These are phyloP conservation scores for Penicillium flavigenum DNA, from an alignment of 495 filamentous ascomycete genomes.

Conservation along the genomic window DNA sequence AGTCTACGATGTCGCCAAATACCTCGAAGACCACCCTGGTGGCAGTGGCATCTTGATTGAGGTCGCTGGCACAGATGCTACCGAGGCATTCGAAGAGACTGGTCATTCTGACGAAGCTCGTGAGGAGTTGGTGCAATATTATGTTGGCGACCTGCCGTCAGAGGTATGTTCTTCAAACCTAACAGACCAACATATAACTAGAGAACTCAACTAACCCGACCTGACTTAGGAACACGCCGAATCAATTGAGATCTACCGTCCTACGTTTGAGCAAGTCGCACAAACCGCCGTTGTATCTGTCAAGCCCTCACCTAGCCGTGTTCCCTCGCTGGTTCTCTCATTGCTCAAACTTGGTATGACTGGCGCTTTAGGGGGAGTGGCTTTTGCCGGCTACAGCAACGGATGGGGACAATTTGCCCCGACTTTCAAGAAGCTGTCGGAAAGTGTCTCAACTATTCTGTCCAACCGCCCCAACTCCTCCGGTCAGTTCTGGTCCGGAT, in stretches of 20 bases:
- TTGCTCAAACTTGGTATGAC: conserved; percentile 16
- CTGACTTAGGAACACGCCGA: conserved; percentile 19
- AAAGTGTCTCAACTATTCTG: background rate
- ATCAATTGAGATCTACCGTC: conserved; percentile 23
- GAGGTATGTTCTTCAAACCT: conserved; percentile 6
- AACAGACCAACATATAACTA: background rate
- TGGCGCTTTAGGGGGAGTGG: conserved; percentile 11
- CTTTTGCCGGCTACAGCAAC: conserved; percentile 13
- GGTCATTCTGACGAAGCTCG: conserved; percentile 54
- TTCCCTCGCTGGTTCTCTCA: background rate
- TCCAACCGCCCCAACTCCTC: background rate
- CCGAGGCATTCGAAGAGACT: conserved; percentile 49
- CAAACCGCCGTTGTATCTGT: conserved; percentile 21
- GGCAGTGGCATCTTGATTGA: conserved; percentile 48
- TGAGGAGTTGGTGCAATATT: conserved; percentile 27
- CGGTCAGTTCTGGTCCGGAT: conserved; percentile 22
- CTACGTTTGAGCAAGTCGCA: conserved; percentile 23
- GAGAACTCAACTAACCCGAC: background rate
- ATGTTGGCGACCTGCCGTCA: conserved; percentile 23
- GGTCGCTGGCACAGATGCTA: conserved; percentile 54
- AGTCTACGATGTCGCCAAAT: conserved; percentile 54
- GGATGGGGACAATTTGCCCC: conserved; percentile 9
- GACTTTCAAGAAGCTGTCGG: conserved; percentile 5
- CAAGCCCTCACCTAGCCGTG: background rate
- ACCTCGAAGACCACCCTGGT: conserved; percentile 55